A percentile compares a stretch with the other conserved stretches of the same genome.
These are phyloP conservation scores for Cytospora chrysosperma DNA, from an alignment of 2,329 filamentous ascomycete genomes.

Conservation along the genomic window DNA sequence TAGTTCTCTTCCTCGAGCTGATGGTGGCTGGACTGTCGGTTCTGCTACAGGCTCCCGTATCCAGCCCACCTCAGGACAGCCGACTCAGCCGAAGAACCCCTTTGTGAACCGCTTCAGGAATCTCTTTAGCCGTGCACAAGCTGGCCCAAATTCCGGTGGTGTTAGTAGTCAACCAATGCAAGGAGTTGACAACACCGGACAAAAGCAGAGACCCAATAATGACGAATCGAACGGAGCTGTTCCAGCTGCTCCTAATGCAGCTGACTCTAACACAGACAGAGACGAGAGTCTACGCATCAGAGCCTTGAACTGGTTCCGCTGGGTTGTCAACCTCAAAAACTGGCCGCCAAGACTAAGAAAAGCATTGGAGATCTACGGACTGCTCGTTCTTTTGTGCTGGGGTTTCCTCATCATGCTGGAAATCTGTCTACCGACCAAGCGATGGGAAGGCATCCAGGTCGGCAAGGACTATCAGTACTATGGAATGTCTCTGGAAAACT, in stretches of 20 bases:
- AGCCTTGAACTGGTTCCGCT: not conserved
- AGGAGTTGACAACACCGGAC: not conserved
- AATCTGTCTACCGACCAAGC: slow-evolving; percentile 1
- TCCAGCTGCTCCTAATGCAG: not conserved
- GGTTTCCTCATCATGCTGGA: slow-evolving; percentile 13
- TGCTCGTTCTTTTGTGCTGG: slow-evolving; percentile 6
- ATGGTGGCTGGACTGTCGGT: not conserved
- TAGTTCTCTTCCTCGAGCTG: not conserved
- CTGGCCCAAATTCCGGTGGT: not conserved
- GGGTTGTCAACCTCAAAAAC: not conserved
- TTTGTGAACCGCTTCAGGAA: too few relatives aligned
- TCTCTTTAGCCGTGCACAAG: not conserved
- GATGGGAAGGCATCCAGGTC: slow-evolving; percentile 20
- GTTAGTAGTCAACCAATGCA: not conserved
- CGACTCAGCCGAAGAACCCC: not conserved
- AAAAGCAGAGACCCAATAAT: not conserved
- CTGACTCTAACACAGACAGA: not conserved
- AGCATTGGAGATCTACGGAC: slow-evolving; percentile 7
- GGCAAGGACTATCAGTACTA: not conserved
- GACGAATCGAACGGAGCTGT: not conserved
- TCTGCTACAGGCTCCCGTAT: not conserved
- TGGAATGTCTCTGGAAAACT: slow-evolving; percentile 9
- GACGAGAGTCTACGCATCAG: not conserved
- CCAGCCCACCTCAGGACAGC: not conserved
- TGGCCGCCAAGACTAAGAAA: slow-evolving; percentile 9